These are phyloP conservation scores for Aschersonia sp. DNA, from an alignment of 2,329 filamentous ascomycete genomes.

Conservation along the genomic window DNA sequence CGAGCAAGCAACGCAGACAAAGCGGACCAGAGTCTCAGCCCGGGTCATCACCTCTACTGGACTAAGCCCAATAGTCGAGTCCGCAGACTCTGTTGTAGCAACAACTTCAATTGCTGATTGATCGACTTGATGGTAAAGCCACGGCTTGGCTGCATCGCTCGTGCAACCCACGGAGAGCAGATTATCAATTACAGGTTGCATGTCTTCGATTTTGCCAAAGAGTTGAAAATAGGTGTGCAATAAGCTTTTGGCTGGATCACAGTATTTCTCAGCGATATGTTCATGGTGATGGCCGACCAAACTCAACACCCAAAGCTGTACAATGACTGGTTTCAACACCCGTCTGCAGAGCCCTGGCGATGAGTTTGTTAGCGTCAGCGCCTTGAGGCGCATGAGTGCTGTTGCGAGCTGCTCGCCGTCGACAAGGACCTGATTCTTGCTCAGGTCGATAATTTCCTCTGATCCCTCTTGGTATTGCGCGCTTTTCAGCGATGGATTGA, in stretches of 20 bases:
- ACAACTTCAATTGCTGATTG: slow-evolving; percentile 38
- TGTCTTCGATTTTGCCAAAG: slow-evolving; percentile 32
- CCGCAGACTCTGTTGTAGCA: slow-evolving; percentile 7
- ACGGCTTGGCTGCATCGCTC: slow-evolving; percentile 19
- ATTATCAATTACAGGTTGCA: slow-evolving; percentile 34
- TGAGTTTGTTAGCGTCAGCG: slow-evolving; percentile 46
- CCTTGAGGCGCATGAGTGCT: slow-evolving; percentile 38
- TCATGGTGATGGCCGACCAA: slow-evolving; percentile 28
- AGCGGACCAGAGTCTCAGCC: slow-evolving; percentile 29
- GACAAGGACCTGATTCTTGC: slow-evolving; percentile 28
- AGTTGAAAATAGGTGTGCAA: slow-evolving; percentile 44
- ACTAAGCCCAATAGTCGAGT: slow-evolving; percentile 16
- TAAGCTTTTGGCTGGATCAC: slow-evolving; percentile 31
- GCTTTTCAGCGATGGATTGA: slow-evolving; percentile 28
- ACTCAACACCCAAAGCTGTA: slow-evolving; percentile 48
- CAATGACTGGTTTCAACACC: slow-evolving; percentile 40
- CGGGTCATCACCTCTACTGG: slow-evolving; percentile 32
- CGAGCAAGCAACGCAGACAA: slow-evolving; percentile 34
- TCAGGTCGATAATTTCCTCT: slow-evolving; percentile 30
- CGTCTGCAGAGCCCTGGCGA: slow-evolving; percentile 51
- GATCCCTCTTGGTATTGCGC: slow-evolving; percentile 5
- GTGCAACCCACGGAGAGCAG: slow-evolving; percentile 39
- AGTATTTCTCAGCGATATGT: slow-evolving; percentile 22
- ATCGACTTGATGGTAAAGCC: slow-evolving; percentile 34
- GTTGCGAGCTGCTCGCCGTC: slow-evolving; percentile 28